Percentiles rank a stretch among this genome's conserved stretches.
These are phyloP conservation scores for Miscanthus lutarioriparius DNA, from an alignment of 176 grass and related monocot genomes.

Conservation along the genomic window DNA sequence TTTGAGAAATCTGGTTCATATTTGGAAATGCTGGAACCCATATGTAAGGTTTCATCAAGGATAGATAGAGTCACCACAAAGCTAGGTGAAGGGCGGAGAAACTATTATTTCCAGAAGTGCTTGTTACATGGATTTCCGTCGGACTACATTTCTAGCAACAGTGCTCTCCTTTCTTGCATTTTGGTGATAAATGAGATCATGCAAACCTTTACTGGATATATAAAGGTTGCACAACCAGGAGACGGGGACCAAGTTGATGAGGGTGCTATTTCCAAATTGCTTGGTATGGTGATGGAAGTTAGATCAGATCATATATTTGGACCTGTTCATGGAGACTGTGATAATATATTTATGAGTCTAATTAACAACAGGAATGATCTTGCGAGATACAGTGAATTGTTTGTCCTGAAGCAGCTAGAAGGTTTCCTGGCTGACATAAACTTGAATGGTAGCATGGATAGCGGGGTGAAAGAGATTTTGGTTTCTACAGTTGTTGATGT, in stretches of 20 bases:
- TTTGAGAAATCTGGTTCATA: conserved; percentile 59
- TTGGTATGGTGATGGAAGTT: conserved; percentile 66
- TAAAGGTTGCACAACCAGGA: conserved; percentile 52
- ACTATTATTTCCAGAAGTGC: conserved; percentile 49
- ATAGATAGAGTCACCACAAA: conserved; percentile 60
- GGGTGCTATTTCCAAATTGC: conserved; percentile 54
- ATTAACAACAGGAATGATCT: conserved; percentile 61
- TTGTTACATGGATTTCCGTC: conserved; percentile 90
- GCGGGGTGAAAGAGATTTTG: conserved; percentile 58
- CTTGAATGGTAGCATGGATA: conserved; percentile 44
- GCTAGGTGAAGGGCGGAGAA: conserved; percentile 44
- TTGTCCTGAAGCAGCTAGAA: conserved; percentile 86
- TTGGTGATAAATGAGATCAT: conserved; percentile 74
- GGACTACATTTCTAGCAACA: conserved; percentile 56
- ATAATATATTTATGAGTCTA: conserved; percentile 62
- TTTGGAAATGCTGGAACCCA: conserved; percentile 53
- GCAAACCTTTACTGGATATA: conserved; percentile 57
- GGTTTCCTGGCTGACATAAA: conserved; percentile 63
- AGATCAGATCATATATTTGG: conserved; percentile 70
- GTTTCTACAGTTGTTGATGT: conserved; percentile 65
- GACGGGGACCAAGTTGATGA: conserved; percentile 43
- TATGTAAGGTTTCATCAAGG: conserved; percentile 64
- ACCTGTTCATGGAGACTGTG: conserved; percentile 62
- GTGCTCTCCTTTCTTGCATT: conserved; percentile 85
- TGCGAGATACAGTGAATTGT: conserved; percentile 64